Evolutionary conservation across 768 basidiomycete genomes (phyloP).

Genomic region (Leccinum uliginosum): DNA sequence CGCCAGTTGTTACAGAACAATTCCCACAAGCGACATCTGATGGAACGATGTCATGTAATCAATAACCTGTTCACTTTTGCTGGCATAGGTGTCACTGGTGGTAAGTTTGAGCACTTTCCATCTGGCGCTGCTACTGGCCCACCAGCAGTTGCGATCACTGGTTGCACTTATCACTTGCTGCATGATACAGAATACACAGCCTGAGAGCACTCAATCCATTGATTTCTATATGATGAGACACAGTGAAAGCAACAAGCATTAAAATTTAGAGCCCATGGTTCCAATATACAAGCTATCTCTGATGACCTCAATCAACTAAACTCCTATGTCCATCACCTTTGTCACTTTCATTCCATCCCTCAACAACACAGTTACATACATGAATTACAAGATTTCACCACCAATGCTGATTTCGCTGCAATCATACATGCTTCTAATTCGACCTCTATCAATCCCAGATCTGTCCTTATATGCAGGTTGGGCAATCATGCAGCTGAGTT

Average conservation of each 20-base stretch:
- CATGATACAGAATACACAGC: neutral
- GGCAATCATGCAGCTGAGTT: neutral
- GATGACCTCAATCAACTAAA: neutral
- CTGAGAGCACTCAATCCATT: neutral
- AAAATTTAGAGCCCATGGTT: neutral
- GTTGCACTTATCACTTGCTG: neutral
- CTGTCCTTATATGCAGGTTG: neutral
- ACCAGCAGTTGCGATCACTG: neutral
- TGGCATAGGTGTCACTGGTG: neutral
- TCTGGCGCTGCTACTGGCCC: neutral
- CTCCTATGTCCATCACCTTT: neutral
- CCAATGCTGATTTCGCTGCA: too few relatives aligned
- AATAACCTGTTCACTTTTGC: neutral
- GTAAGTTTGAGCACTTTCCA: neutral
- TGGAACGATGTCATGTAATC: neutral
- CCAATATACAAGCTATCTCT: neutral
- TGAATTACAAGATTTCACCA: too few relatives aligned
- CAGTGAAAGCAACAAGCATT: too few relatives aligned
- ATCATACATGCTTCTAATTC: neutral
- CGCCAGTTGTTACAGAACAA: neutral
- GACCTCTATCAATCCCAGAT: neutral
- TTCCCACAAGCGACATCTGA: neutral
- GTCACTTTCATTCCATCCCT: neutral
- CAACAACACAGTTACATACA: too few relatives aligned
- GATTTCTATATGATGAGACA: neutral